phyloP scores from a whole-genome alignment of 1,139 yeast species.

The Candida freyschussii region DNA sequence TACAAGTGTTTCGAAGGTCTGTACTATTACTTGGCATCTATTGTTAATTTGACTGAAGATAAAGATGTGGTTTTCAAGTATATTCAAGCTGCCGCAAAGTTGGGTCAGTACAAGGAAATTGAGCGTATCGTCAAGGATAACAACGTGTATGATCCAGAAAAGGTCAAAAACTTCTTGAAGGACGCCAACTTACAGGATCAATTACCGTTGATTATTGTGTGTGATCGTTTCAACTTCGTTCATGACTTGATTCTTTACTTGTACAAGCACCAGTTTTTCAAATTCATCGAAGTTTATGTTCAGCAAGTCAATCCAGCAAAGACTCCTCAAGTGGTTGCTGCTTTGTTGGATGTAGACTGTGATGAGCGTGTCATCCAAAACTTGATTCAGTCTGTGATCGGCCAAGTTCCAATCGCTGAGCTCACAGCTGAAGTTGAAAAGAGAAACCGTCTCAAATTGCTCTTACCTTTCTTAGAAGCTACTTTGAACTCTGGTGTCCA shows the following conservation, averaged over 20 bases:
- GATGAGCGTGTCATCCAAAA: slow-evolving; percentile 85
- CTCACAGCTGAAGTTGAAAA: slow-evolving; percentile 93
- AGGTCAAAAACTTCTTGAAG: slow-evolving; percentile 93
- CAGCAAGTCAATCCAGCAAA: slow-evolving; percentile 95
- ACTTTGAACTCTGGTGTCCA: slow-evolving; percentile 82
- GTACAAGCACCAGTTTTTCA: slow-evolving; percentile 92
- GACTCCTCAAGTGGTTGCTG: slow-evolving; percentile 96
- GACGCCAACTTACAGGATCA: slow-evolving; percentile 94
- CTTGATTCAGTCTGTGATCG: slow-evolving; percentile 78
- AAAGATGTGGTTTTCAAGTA: slow-evolving; percentile 94
- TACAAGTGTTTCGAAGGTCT: slow-evolving; percentile 90
- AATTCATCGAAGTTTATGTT: slow-evolving; percentile 94
- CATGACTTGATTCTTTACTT: slow-evolving; percentile 90
- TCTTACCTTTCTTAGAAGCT: slow-evolving; percentile 90
- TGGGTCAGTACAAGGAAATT: slow-evolving; percentile 88
- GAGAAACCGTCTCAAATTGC: slow-evolving; percentile 86
- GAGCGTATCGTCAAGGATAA: slow-evolving; percentile 95
- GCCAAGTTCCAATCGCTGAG: slow-evolving; percentile 89
- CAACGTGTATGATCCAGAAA: slow-evolving; percentile 92
- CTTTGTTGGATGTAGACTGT: slow-evolving; percentile 93
- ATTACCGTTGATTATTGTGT: slow-evolving; percentile 91
- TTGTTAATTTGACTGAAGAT: slow-evolving; percentile 91
- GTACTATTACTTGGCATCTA: slow-evolving; percentile 87
- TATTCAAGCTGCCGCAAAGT: slow-evolving; percentile 87
- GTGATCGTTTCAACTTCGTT: slow-evolving; percentile 87